Conservation (phyloP, 2,329 filamentous ascomycete species). For the Ophiostoma sp. region DNA sequence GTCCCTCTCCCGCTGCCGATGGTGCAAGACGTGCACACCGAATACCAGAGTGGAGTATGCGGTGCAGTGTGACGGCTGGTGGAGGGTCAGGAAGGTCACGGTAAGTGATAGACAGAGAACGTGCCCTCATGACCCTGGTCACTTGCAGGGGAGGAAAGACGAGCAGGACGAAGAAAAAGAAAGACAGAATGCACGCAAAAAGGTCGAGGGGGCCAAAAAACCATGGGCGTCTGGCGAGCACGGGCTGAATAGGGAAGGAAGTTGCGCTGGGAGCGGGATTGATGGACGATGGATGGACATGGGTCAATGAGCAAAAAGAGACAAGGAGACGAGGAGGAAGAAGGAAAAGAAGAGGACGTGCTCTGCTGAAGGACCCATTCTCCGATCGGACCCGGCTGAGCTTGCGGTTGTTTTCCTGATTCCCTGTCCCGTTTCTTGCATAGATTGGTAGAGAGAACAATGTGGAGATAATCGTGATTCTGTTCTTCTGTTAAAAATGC, state of each 20-base stretch:
- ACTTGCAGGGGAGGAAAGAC: background rate
- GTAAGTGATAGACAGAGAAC: background rate
- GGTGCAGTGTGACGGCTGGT: background rate
- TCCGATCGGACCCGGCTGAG: background rate
- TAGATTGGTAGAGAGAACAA: background rate
- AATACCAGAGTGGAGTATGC: background rate
- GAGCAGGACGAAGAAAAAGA: background rate
- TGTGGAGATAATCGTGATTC: background rate
- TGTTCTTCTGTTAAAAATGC: background rate
- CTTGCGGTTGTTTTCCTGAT: background rate
- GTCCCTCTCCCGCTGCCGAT: background rate
- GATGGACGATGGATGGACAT: background rate
- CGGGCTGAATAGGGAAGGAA: conserved; percentile 14
- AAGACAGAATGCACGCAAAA: background rate
- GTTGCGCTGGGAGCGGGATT: background rate
- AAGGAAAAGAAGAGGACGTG: background rate
- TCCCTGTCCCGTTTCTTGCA: background rate
- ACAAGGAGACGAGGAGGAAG: background rate
- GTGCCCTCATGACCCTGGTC: conserved; percentile 13
- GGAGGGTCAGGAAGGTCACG: background rate
- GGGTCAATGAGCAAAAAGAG: background rate
- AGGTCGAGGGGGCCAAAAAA: background rate
- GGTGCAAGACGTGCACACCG: conserved; percentile 5
- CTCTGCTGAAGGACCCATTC: background rate
- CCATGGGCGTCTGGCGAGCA: conserved; percentile 9